A percentile compares a stretch with the other conserved stretches of the same genome.
Evolutionary conservation across 495 filamentous ascomycete genomes (phyloP).

Genomic region (Aspergillus campestris): DNA sequence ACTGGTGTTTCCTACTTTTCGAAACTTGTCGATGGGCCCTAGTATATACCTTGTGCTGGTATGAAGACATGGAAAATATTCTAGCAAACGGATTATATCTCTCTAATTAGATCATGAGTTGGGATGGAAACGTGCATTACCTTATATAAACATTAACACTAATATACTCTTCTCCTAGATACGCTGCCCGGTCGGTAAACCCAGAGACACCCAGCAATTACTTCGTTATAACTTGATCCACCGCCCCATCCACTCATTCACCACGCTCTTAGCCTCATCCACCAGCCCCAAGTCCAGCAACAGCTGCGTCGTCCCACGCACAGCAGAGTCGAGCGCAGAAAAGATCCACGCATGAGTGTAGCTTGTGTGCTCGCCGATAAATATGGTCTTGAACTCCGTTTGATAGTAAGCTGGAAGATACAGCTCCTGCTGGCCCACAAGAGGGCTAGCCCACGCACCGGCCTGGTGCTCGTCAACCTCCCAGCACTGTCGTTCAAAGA

Average conservation of each 20-base stretch:
- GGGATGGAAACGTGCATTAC: no score
- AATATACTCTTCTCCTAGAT: no score
- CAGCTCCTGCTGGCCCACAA: constrained; percentile 52
- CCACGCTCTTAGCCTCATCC: constrained; percentile 58
- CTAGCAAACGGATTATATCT: no score
- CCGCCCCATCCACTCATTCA: constrained; percentile 60
- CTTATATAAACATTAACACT: no score
- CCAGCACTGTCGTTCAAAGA: constrained; percentile 54
- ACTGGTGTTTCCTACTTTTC: no score
- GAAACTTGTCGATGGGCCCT: no score
- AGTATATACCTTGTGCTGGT: no score
- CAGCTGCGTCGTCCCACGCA: constrained; percentile 56
- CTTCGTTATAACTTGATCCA: constrained; percentile 38
- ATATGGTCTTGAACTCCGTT: constrained; percentile 58
- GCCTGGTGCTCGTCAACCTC: constrained; percentile 42
- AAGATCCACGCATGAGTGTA: constrained; percentile 74
- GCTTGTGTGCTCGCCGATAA: constrained; percentile 62
- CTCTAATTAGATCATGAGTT: no score
- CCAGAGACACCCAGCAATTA: no score
- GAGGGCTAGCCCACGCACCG: constrained; percentile 48
- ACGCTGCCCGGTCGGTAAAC: no score
- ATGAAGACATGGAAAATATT: no score
- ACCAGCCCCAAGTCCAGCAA: constrained; percentile 59
- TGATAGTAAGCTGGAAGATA: constrained; percentile 63
- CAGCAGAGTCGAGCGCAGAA: constrained; percentile 56